Evolutionary conservation across 768 basidiomycete genomes (phyloP).

Genomic region (Pleurotus sapidus): DNA sequence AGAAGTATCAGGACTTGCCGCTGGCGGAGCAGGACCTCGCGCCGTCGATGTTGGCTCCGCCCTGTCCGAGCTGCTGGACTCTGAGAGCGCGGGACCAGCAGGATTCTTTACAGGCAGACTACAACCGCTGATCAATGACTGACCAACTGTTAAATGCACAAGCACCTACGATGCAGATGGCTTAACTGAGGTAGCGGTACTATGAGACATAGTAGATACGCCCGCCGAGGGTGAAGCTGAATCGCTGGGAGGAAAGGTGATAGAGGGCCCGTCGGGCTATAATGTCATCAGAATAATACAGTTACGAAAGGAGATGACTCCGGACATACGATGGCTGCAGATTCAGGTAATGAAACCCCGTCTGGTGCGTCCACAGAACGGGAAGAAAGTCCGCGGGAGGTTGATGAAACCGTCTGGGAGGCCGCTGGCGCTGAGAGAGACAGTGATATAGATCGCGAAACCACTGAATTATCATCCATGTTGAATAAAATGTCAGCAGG

Average conservation of each 20-base stretch:
- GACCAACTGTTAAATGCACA: neutral
- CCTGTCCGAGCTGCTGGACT: neutral
- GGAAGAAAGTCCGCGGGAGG: neutral
- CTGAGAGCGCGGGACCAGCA: neutral
- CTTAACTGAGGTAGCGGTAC: neutral
- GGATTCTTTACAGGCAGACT: conserved; percentile 1
- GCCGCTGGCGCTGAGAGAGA: neutral
- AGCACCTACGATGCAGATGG: neutral
- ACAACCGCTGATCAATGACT: neutral
- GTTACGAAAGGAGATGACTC: neutral
- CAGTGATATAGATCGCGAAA: conserved; percentile 5
- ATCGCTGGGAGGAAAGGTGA: neutral
- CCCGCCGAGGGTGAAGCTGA: neutral
- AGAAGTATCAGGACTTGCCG: neutral
- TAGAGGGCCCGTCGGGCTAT: neutral
- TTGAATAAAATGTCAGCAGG: neutral
- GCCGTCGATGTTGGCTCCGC: neutral
- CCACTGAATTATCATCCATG: neutral
- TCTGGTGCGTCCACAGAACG: conserved; percentile 1
- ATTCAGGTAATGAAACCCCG: conserved; percentile 2
- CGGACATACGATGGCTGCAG: neutral
- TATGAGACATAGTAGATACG: neutral
- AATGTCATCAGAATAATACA: neutral
- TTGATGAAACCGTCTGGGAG: neutral
- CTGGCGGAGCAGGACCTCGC: neutral